A percentile compares a stretch with the other conserved stretches of the same genome.
Evolutionary conservation across 768 basidiomycete genomes (phyloP).

Genomic region (Lactarius evosmus): DNA sequence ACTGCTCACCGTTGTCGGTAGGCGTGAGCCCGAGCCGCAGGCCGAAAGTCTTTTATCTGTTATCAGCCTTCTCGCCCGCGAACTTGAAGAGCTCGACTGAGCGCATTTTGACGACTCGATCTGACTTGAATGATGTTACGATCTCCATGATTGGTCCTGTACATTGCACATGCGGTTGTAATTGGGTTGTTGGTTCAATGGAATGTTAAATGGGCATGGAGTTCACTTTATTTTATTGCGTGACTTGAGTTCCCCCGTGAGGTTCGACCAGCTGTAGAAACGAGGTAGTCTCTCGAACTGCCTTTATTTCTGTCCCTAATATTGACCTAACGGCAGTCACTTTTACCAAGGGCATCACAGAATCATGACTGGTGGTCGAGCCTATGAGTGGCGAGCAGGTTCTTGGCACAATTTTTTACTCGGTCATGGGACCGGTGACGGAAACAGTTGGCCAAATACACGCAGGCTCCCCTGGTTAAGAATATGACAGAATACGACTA

Average conservation of each 20-base stretch:
- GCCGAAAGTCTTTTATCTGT: background rate
- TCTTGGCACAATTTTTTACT: too few species aligned
- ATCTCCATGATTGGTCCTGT: background rate
- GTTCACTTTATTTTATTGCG: background rate
- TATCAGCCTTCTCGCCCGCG: background rate
- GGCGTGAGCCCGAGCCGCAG: too few species aligned
- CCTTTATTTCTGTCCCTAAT: background rate
- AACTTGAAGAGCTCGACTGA: slow-evolving; percentile 7
- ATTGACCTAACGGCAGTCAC: background rate
- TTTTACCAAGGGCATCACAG: too few species aligned
- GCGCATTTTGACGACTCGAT: background rate
- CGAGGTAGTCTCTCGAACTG: background rate
- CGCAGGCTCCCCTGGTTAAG: too few species aligned
- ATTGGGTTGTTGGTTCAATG: background rate
- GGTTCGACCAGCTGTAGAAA: background rate
- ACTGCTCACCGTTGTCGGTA: too few species aligned
- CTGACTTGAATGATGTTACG: slow-evolving; percentile 2
- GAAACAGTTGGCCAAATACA: too few species aligned
- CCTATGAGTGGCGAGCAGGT: too few species aligned
- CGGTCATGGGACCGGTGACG: too few species aligned
- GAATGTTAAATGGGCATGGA: background rate
- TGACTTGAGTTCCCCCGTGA: background rate
- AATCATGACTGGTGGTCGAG: too few species aligned
- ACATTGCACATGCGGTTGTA: background rate
- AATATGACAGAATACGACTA: too few species aligned